These are phyloP conservation scores for Zymoseptoria tritici DNA, from an alignment of 2,329 filamentous ascomycete genomes.

Conservation along the genomic window DNA sequence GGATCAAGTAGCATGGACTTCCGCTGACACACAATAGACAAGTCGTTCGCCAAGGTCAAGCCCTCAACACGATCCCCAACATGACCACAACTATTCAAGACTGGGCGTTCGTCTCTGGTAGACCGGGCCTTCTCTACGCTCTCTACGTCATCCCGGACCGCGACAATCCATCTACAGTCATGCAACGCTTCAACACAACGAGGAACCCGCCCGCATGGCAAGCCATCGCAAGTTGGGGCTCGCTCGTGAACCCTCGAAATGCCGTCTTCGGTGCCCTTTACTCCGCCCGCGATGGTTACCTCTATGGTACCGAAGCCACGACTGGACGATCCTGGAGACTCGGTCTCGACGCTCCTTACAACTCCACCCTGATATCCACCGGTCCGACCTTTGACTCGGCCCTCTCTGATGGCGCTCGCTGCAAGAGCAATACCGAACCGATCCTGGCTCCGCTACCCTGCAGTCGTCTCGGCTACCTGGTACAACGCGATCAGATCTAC, in stretches of 20 bases:
- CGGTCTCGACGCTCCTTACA: background rate
- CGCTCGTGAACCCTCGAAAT: no score
- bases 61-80: background rate
- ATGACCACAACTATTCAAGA: background rate
- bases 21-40: background rate
- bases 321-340: slow-evolving; percentile 2
- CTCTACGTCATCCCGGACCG: background rate
- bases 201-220: background rate
- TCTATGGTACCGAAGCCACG: slow-evolving; percentile 3
- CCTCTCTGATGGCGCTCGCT: background rate
- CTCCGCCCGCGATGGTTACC: slow-evolving; percentile 1
- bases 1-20: background rate
- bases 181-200: background rate
- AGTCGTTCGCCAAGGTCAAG: background rate
- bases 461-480: background rate
- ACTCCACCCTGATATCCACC: background rate
- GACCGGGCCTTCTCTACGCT: background rate
- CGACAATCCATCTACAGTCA: background rate
- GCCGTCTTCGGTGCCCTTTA: slow-evolving; percentile 2
- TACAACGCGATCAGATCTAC: background rate
- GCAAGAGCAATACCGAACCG: background rate
- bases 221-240: no score
- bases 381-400: background rate
- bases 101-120: slow-evolving; percentile 7
- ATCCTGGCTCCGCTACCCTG: background rate